Evolutionary conservation across 176 grass and related monocot species (phyloP), one percentile per base, ranked within the genome.

Genomic region (Rhynchospora pubera): DNA sequence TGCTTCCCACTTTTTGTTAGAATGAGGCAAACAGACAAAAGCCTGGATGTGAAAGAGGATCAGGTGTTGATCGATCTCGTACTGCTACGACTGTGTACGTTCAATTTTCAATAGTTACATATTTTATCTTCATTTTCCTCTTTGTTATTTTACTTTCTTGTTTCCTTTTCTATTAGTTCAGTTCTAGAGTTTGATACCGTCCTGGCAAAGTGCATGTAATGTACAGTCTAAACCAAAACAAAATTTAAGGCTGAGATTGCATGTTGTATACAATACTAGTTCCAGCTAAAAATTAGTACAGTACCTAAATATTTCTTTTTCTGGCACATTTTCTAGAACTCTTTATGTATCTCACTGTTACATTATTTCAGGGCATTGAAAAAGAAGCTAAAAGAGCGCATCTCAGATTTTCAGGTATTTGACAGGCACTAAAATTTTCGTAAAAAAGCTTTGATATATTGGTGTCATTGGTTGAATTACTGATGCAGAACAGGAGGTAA

Each of bases 391-490:
- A 91, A 88, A 81, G 95, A 91, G 43, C 87, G 73, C 42, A 85
- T 94, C 74, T 44, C 53, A 3, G 83, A 94, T 55, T 97, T 97
- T 88, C 95, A 97, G 92, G 92, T 97, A 92, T 15, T 12, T 52
- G 7, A 45, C 16, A 79, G n/a, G 24, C 6, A 22, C 77, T 5
- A 46, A 18, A 28, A 28, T 28, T 28, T 28, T 28, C 26, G 0
- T 28, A 28, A 28, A 28, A 28, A 28, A 28, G 26, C 26, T 28
- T 28, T 32, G 4, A 50, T 50, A 73, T 73, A 10, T 10, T 74
- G 9, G 9, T 26, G 46, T 5, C 46, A 74, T 43, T 67, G 65
- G 65, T 67, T 67, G 34, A 39, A 42, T 67, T 4, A n/a, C 65
- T 68, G 65, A 13, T 68, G 30, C 15, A 42, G 4, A 66, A 68